Percentiles rank a stretch among this genome's conserved stretches.
Evolutionary conservation across 139 green algal species (phyloP).

Genomic region (Chlorella vulgaris): DNA sequence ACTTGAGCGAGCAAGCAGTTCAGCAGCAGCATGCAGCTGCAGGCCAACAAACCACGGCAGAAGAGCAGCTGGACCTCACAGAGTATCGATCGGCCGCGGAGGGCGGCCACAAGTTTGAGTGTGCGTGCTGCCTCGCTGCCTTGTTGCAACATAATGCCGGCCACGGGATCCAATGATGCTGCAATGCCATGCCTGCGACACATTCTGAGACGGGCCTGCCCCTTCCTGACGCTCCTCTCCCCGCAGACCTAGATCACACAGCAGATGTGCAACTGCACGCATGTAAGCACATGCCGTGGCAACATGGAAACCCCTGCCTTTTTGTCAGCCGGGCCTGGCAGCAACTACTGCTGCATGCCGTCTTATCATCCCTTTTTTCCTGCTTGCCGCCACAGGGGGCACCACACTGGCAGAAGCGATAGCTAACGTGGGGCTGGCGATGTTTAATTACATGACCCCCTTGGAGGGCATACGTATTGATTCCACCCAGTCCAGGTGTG

Average conservation of each 20-base stretch:
- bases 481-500: background rate
- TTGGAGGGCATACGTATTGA: slow-evolving; percentile 52
- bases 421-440: slow-evolving; percentile 66
- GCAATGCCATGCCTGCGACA: too few relatives aligned
- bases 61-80: slow-evolving; percentile 19
- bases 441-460: slow-evolving; percentile 92
- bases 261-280: slow-evolving; percentile 88
- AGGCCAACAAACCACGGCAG: too few relatives aligned
- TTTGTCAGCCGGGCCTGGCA: background rate
- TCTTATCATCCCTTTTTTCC: background rate
- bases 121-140: slow-evolving; percentile 29
- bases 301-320: too few relatives aligned
- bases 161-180: too few relatives aligned
- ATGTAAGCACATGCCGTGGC: slow-evolving; percentile 60
- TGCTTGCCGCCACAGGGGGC: slow-evolving; percentile 51
- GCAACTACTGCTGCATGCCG: background rate
- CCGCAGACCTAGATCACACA: slow-evolving; percentile 84
- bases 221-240: background rate
- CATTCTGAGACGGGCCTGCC: too few relatives aligned
- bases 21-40: background rate
- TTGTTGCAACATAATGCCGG: too few relatives aligned
- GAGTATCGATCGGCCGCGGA: slow-evolving; percentile 52
- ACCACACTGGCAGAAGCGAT: slow-evolving; percentile 65
- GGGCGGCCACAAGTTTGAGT: slow-evolving; percentile 56
- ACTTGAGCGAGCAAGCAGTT: background rate